These are phyloP conservation scores for Candida sonorensis DNA, from an alignment of 805 yeast genomes.

Conservation along the genomic window DNA sequence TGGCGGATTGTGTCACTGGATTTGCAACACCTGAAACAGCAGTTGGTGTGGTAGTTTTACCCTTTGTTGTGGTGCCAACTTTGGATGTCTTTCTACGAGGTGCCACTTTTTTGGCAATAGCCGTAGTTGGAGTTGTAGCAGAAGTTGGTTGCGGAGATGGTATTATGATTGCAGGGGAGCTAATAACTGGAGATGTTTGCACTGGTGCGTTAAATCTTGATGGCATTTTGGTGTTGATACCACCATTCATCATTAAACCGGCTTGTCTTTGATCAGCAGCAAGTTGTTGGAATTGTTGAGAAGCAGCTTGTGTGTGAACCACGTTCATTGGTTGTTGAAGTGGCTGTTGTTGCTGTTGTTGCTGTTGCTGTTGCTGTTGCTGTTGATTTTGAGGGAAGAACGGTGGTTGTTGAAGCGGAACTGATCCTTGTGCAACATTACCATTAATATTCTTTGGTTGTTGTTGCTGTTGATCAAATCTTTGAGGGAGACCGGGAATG, in stretches of 20 bases:
- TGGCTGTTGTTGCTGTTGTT: conserved; percentile 3
- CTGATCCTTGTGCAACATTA: conserved; percentile 1
- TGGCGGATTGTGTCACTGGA: too few relatives aligned
- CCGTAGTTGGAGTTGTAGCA: conserved; percentile 8
- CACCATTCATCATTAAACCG: too few relatives aligned
- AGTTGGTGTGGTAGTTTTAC: conserved; percentile 6
- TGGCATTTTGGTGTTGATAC: conserved; percentile 6
- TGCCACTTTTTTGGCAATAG: conserved; percentile 4
- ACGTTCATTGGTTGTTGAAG: conserved; percentile 8
- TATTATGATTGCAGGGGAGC: conserved; percentile 4
- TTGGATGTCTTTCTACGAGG: conserved; percentile 20
- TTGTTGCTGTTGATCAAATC: conserved; percentile 4
- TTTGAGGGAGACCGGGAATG: too few relatives aligned
- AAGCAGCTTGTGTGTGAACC: conserved; percentile 14
- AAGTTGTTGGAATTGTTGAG: conserved; percentile 21
- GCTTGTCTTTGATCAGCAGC: conserved; percentile 15
- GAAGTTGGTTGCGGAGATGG: conserved; percentile 7
- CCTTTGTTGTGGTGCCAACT: conserved; percentile 7
- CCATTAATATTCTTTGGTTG: neutral
- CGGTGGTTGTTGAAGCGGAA: too few relatives aligned
- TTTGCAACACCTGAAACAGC: conserved; percentile 5
- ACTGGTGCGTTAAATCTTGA: conserved; percentile 13
- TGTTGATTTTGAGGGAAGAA: conserved; percentile 2
- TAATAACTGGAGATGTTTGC: conserved; percentile 7
- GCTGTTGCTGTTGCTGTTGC: conserved; percentile 8